Evolutionary conservation across 805 yeast genomes (phyloP).

Genomic region (Pichia paraexigua): DNA sequence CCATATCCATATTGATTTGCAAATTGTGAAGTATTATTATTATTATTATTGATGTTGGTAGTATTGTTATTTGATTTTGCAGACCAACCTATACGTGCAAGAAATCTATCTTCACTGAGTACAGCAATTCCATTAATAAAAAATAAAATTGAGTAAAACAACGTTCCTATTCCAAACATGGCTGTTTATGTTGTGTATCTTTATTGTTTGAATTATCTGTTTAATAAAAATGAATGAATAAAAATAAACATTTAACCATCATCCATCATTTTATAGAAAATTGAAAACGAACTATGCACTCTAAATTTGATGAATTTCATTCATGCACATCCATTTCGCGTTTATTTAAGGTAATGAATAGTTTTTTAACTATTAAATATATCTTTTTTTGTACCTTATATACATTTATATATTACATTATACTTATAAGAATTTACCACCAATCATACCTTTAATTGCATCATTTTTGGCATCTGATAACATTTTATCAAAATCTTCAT

Average conservation of each 20-base stretch:
- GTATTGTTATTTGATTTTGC: slow-evolving; percentile 29
- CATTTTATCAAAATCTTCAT: slow-evolving; percentile 27
- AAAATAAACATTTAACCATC: no score
- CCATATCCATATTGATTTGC: slow-evolving; percentile 8
- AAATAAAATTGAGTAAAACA: slow-evolving; percentile 44
- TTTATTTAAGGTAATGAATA: no score
- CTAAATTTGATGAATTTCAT: background rate
- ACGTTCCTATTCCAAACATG: slow-evolving; percentile 52
- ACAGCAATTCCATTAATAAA: slow-evolving; percentile 51
- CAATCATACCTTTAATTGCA: slow-evolving; percentile 24
- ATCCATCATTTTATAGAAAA: no score
- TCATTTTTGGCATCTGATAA: slow-evolving; percentile 23
- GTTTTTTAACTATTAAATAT: no score
- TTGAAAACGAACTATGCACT: no score
- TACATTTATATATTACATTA: no score
- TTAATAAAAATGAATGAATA: background rate
- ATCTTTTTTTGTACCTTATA: no score
- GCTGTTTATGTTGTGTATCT: background rate
- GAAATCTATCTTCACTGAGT: slow-evolving; percentile 51
- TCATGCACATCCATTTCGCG: background rate
- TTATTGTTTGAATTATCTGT: background rate
- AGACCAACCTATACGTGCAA: slow-evolving; percentile 39
- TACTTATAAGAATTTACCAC: slow-evolving; percentile 9
- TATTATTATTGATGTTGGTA: slow-evolving; percentile 15
- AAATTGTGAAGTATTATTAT: background rate